A percentile compares a stretch with the other conserved stretches of the same genome.
These are phyloP conservation scores for Pseudocercospora crystallina DNA, from an alignment of 2,329 filamentous ascomycete genomes.

Conservation along the genomic window DNA sequence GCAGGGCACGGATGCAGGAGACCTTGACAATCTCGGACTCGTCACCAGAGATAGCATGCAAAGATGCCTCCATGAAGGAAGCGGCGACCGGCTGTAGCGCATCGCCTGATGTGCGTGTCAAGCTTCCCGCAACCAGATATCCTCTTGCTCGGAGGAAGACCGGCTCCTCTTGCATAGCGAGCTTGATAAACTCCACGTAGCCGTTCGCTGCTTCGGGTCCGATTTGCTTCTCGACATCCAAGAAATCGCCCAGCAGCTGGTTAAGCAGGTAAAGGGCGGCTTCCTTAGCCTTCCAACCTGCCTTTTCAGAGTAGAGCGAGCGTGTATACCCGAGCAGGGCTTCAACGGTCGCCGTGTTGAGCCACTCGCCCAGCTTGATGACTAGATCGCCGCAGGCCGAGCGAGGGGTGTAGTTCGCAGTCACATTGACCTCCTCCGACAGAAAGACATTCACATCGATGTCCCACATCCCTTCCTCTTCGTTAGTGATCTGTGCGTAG, in stretches of 20 bases:
- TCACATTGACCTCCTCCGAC: slow-evolving; percentile 91
- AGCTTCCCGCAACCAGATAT: slow-evolving; percentile 77
- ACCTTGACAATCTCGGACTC: slow-evolving; percentile 87
- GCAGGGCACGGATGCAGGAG: slow-evolving; percentile 82
- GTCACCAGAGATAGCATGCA: slow-evolving; percentile 74
- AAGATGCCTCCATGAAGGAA: slow-evolving; percentile 67
- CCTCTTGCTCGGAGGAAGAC: slow-evolving; percentile 82
- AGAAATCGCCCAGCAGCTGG: slow-evolving; percentile 78
- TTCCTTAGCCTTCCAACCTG: slow-evolving; percentile 69
- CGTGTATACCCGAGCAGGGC: slow-evolving; percentile 76
- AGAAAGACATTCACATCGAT: slow-evolving; percentile 95
- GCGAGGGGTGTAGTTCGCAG: slow-evolving; percentile 91
- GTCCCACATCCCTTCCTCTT: slow-evolving; percentile 95
- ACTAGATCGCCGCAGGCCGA: slow-evolving; percentile 89
- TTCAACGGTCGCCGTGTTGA: slow-evolving; percentile 72
- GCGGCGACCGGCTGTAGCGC: slow-evolving; percentile 56
- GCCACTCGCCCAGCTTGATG: slow-evolving; percentile 91
- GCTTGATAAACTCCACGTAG: slow-evolving; percentile 78
- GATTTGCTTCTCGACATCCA: slow-evolving; percentile 73
- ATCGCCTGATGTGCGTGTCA: slow-evolving; percentile 68
- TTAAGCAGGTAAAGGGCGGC: slow-evolving; percentile 82
- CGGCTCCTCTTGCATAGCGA: slow-evolving; percentile 69
- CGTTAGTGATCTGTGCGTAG: slow-evolving; percentile 85
- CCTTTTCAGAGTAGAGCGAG: slow-evolving; percentile 61
- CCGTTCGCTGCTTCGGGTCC: slow-evolving; percentile 66